Base-by-base conservation (phyloP, 78 protist genomes). In the Dictyostelium citrinum region DNA sequence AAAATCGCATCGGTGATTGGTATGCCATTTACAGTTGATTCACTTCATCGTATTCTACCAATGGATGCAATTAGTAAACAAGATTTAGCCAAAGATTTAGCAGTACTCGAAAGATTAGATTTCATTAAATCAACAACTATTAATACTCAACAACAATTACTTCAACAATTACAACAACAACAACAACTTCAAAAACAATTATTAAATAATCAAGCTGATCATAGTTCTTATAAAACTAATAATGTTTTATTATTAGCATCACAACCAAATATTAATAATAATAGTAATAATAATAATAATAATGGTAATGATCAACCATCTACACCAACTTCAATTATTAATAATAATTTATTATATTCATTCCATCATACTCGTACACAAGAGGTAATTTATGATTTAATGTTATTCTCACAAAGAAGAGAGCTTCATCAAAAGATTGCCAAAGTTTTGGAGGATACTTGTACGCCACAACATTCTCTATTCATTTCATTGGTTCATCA, bases 381-480 rank as follows among this genome's bases (percentile, higher is more conserved):
- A 85, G 93, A 93, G 17, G 96, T 86, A 1, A 80, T 93, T 78
- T 93, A 83, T 79, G 96, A 74, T 74, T 49, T 93, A 46, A 93
- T 93, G 96, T 31, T 93, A 33, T 93, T 84, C 22, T 61, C 93
- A 22, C 93, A 88, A 58, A 75, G 96, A 37, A 90, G 90, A 75
- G 96, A 93, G 9, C 68, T 93, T 7, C 96, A 93, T 88, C 80
- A 81, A 41, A 93, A 93, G 90, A 86, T 93, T 84, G 96, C 90
- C 1, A 74, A 80, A 22, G 49, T 76, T 17, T 33, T 84, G 17
- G 88, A 84, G 61, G 20, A 37, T 14, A 80, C 81, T 9, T 61
- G 74, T 51, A 70, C 84, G 2, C 85, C 91, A 37, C 85, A 84
- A 91, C 31, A 74, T 27, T 90, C 83, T 16, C 7, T 90, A 10